Base-by-base conservation (phyloP, 768 basidiomycete species). In the Rhodotorula babjevae region DNA sequence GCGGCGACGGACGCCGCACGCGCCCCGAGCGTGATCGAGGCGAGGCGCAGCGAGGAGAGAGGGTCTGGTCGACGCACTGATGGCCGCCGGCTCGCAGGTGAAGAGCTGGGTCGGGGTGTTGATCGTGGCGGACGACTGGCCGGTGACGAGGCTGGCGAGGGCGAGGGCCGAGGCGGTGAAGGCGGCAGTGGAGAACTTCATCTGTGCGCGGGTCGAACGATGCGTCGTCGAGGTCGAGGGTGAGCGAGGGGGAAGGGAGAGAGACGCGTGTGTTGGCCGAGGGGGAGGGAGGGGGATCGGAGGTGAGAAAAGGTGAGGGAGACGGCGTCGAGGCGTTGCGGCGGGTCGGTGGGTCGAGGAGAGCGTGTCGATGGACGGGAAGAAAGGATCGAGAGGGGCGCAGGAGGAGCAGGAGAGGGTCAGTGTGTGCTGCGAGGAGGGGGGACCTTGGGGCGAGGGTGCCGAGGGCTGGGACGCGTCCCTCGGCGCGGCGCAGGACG, bases 51-150 rank as follows among this genome's bases (percentile, higher is more conserved):
- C 11, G 14, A 29, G 7, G n/a, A 18, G 27, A 25, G 21, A 6
- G 10, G 42, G 14, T 23, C 42, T 12, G 25, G 36, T n/a, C n/a
- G 27, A 64, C 71, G 33, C 29, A 72, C 71, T 14, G 59, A 72
- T 31, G 46, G 29, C 50, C 58, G 61, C 60, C 12, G 63, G 63
- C 57, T 72, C 63, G 67, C 71, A 72, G 56, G 71, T 72, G 71
- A 65, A 72, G 71, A 72, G 71, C n/a, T 57, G 67, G n/a, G 67
- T 57, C 36, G 71, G 71, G 33, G 71, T 72, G 57, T 67, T 63
- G 71, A 68, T 72, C 42, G 55, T 44, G 40, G 29, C 25, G n/a
- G n/a, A n/a, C 29, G 56, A 31, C 66, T 72, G 71, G 21, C 62
- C 71, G 19, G 66, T 56, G 50, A 52, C 66, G 63, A 64, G 31